These are phyloP conservation scores for Sanguinoderma infundibulare DNA, from an alignment of 1,284 basidiomycete species.

Conservation along the genomic window DNA sequence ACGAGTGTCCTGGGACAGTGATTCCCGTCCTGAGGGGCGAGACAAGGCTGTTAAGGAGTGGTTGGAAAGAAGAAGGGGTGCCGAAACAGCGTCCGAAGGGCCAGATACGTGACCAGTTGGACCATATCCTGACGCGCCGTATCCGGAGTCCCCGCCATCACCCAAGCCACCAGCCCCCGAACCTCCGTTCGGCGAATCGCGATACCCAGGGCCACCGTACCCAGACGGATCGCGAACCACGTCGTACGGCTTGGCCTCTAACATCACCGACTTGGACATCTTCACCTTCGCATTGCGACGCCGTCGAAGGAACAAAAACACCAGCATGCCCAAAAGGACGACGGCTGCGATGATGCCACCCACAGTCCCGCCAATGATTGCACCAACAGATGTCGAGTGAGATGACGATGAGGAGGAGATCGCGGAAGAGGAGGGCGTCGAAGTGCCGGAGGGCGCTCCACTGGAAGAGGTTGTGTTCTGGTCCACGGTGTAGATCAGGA, in stretches of 20 bases:
- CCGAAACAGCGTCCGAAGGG: background rate
- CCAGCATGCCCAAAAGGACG: background rate
- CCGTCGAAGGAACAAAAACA: background rate
- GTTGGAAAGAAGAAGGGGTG: background rate
- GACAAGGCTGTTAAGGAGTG: background rate
- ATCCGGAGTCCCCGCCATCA: background rate
- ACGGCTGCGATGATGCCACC: slow-evolving; percentile 10
- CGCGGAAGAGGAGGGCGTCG: background rate
- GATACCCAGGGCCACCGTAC: background rate
- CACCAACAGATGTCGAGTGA: background rate
- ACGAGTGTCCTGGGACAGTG: background rate
- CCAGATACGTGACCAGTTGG: background rate
- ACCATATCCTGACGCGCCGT: background rate
- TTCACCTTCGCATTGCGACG: background rate
- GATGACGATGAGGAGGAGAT: background rate
- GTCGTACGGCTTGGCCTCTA: background rate
- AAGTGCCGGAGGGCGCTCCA: background rate
- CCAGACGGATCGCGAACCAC: background rate
- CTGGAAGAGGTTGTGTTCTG: background rate
- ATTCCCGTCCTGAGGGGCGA: background rate
- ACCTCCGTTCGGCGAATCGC: background rate
- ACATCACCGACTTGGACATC: background rate
- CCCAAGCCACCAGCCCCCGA: background rate
- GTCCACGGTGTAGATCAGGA: slow-evolving; percentile 14
- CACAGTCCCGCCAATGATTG: slow-evolving; percentile 11